Base-by-base conservation (phyloP, 1,284 basidiomycete species). In the Apiotrichum akiyoshidainum region DNA sequence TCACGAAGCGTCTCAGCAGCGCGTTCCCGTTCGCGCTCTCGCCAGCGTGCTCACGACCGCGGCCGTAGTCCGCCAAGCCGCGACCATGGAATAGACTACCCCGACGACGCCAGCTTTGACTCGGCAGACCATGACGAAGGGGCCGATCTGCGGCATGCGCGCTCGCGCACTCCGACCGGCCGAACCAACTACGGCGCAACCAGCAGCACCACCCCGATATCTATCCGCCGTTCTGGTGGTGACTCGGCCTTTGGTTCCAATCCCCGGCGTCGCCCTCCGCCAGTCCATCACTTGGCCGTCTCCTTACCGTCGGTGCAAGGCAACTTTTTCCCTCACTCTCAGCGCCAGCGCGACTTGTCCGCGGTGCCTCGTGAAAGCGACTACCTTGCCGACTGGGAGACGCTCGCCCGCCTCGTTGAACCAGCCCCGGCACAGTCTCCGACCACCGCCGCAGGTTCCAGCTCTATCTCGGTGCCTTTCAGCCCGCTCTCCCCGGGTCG, bases 311-410 rank as follows among this genome's bases (percentile, higher is more conserved):
- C 48, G 3, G 26, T 7, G 26, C n/a, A 34, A 14, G 34, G 19
- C 12, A 9, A 16, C 48, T 50, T 33, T 11, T 50, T 40, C 21
- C 48, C 48, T 9, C 48, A 22, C 12, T 33, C 17, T 5, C 26
- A 48, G 7, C 33, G 31, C n/a, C 11, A 21, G 5, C 40, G 42
- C 42, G 42, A 44, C 42, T 8, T 5, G 6, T 21, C 42, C 6
- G 26, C 13, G 33, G 57, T 63, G 1, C 40, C 46, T 0, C 58
- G 52, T 2, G 58, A 63, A 53, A 54, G 44, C 51, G 61, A 63
- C 58, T 60, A 62, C 31, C 55, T 68, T n/a, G 67, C 68, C 26
- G 72, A 73, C 52, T 74, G 73, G 73, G 63, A 68, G 47, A 57
- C 64, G 1, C 64, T 74, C 11, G 64, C 66, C 12, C 71, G 73